Conservation (phyloP, 805 yeast species). For the Cyberlindnera euphorbiae region DNA sequence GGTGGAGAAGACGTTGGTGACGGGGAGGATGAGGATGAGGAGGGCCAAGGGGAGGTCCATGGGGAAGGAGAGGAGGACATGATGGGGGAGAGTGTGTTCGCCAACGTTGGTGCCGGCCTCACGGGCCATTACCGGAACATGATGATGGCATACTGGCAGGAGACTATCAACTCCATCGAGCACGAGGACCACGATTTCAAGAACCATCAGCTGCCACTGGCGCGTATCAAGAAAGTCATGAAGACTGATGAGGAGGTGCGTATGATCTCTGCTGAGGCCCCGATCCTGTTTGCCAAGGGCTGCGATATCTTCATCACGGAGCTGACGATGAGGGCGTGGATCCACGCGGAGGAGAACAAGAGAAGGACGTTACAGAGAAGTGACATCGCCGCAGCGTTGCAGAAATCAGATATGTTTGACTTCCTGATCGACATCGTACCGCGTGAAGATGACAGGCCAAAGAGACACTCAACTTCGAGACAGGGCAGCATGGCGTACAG, state of each 20-base stretch:
- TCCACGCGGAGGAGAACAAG: constrained; percentile 94
- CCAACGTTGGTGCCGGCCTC: constrained; percentile 91
- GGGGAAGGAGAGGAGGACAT: constrained; percentile 31
- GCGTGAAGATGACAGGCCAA: constrained; percentile 56
- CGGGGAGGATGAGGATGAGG: constrained; percentile 1
- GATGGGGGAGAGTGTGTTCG: constrained; percentile 60
- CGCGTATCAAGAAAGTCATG: constrained; percentile 96
- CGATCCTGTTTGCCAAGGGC: constrained; percentile 94
- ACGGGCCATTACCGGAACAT: constrained; percentile 75
- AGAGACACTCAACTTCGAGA: constrained; percentile 10
- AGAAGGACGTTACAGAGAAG: constrained; percentile 90
- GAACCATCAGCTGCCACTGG: constrained; percentile 90
- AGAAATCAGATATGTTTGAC: constrained; percentile 95
- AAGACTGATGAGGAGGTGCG: constrained; percentile 95
- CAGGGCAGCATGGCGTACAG: constrained; percentile 8
- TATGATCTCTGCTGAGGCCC: constrained; percentile 98
- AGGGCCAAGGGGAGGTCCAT: constrained; percentile 28
- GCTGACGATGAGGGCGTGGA: constrained; percentile 98
- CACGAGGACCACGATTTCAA: constrained; percentile 84
- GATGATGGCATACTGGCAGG: constrained; percentile 98
- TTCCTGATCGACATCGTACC: constrained; percentile 95
- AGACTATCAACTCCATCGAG: constrained; percentile 86
- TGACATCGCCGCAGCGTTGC: constrained; percentile 93
- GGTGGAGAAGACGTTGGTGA: neutral
- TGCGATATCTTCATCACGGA: constrained; percentile 97